Evolutionary conservation across 176 grass and related monocot species (phyloP), one percentile per base, ranked within the genome.

Genomic region (Ananas comosus): DNA sequence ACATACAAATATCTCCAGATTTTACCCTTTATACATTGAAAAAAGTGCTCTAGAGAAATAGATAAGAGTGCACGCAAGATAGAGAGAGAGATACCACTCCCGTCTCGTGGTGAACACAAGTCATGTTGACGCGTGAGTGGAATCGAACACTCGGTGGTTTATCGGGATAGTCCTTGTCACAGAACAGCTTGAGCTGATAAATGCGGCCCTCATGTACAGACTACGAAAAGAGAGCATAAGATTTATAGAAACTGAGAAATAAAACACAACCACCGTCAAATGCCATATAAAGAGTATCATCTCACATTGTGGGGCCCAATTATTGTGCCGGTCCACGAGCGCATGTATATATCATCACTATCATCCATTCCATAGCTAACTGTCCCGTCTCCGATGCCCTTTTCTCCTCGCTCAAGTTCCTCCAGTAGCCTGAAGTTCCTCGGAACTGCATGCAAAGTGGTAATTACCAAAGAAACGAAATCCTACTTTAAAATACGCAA

Each of bases 361-460:
- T 72, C 78, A 28, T 80, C 78, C 70, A 73, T 80, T 27, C 78
- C 78, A 57, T 80, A 80, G 63, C 78, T 80, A 11, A 80, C 78
- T 14, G 70, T 73, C 48, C 70, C 70, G 61, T 80, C 78, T 56
- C 78, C 78, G 13, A 80, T 80, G 16, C 78, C 78, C 63, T 80
- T 80, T 49, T 80, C 78, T 49, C 78, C 78, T 74, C 78, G 73
- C 27, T 80, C 78, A 67, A 80, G 49, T 33, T 80, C 78, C 56
- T 80, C 78, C 19, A 80, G 78, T 14, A 80, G 61, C 51, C 70
- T 80, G 78, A 80, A 80, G 63, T 80, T 80, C 70, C 78, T 65
- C 48, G 78, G 78, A 42, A 80, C 78, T 80, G 19, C 56, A 61
- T 61, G 22, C 21, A 1, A 17, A 57, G 13, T 57, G 33, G 33